Evolutionary conservation across 2,329 filamentous ascomycete species (phyloP).

Genomic region (Epichloe gansuensis): DNA sequence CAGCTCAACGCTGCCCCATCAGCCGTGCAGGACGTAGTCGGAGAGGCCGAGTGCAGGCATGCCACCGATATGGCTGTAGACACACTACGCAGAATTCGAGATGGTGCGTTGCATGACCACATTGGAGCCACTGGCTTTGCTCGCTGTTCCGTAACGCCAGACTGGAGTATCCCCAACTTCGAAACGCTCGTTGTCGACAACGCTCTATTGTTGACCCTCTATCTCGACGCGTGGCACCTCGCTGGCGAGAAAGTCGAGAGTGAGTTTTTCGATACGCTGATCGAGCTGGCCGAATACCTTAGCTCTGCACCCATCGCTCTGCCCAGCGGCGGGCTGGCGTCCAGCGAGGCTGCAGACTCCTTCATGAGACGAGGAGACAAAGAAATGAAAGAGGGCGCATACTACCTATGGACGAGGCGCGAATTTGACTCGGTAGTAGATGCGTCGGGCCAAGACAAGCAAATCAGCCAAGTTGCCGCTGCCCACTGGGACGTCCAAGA

Average conservation of each 20-base stretch:
- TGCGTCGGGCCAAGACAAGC: constrained; percentile 23
- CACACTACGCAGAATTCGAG: constrained; percentile 63
- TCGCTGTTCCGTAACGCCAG: constrained; percentile 76
- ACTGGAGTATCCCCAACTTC: constrained; percentile 93
- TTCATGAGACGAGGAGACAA: constrained; percentile 59
- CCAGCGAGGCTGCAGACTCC: constrained; percentile 86
- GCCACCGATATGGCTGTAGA: constrained; percentile 69
- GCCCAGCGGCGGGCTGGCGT: constrained; percentile 63
- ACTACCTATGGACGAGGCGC: constrained; percentile 84
- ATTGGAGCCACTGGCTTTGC: constrained; percentile 42
- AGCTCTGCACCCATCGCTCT: constrained; percentile 57
- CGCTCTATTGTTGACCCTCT: constrained; percentile 69
- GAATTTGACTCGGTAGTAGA: constrained; percentile 68
- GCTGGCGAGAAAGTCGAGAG: constrained; percentile 38
- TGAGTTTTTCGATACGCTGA: constrained; percentile 65
- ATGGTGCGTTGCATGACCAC: constrained; percentile 44
- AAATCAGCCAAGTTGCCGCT: constrained; percentile 62
- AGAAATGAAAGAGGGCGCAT: constrained; percentile 82
- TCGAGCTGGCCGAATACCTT: constrained; percentile 80
- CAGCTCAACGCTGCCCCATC: constrained; percentile 58
- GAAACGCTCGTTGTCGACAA: constrained; percentile 97
- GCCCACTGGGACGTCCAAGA: constrained; percentile 74
- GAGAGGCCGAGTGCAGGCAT: constrained; percentile 59
- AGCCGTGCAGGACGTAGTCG: constrained; percentile 77
- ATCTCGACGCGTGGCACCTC: constrained; percentile 72